Evolutionary conservation across 2,329 filamentous ascomycete genomes (phyloP).

Genomic region (Penicillium sp.): DNA sequence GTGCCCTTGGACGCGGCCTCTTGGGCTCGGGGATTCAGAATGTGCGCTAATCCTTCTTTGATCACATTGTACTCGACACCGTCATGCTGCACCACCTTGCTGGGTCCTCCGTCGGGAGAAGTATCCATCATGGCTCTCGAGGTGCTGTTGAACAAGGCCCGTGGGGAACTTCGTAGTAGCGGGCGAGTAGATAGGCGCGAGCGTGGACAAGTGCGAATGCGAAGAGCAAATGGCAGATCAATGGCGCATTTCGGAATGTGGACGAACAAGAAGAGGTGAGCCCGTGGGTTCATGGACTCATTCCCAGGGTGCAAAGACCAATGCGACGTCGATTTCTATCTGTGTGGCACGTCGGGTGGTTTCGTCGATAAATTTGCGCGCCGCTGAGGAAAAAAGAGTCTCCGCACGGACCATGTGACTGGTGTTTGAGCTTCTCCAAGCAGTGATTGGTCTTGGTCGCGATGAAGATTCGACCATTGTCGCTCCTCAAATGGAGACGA

Average conservation of each 20-base stretch:
- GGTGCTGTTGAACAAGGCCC: slow-evolving; percentile 8
- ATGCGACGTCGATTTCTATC: not conserved
- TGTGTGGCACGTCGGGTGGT: not conserved
- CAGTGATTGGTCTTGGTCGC: too few relatives aligned
- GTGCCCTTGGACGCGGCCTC: slow-evolving; percentile 37
- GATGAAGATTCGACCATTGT: too few relatives aligned
- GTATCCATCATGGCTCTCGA: slow-evolving; percentile 21
- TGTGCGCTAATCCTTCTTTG: slow-evolving; percentile 62
- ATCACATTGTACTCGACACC: slow-evolving; percentile 55
- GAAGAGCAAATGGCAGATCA: slow-evolving; percentile 1
- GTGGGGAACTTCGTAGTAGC: not conserved
- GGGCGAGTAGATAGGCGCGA: not conserved
- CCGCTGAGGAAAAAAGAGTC: slow-evolving; percentile 12
- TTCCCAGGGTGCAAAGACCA: not conserved
- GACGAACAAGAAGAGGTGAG: slow-evolving; percentile 1
- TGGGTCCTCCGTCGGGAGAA: slow-evolving; percentile 10
- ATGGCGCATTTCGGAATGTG: slow-evolving; percentile 9
- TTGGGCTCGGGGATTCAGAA: slow-evolving; percentile 55
- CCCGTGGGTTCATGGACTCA: slow-evolving; percentile 13
- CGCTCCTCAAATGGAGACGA: too few relatives aligned
- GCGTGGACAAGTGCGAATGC: not conserved
- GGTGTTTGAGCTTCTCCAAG: too few relatives aligned
- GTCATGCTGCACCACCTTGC: slow-evolving; percentile 38
- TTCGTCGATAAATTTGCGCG: slow-evolving; percentile 5
- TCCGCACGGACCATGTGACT: slow-evolving; percentile 17